Evolutionary conservation across 2,329 filamentous ascomycete species (phyloP), one percentile per base, ranked within the genome.

Genomic region (Epicoccum sorghinum): DNA sequence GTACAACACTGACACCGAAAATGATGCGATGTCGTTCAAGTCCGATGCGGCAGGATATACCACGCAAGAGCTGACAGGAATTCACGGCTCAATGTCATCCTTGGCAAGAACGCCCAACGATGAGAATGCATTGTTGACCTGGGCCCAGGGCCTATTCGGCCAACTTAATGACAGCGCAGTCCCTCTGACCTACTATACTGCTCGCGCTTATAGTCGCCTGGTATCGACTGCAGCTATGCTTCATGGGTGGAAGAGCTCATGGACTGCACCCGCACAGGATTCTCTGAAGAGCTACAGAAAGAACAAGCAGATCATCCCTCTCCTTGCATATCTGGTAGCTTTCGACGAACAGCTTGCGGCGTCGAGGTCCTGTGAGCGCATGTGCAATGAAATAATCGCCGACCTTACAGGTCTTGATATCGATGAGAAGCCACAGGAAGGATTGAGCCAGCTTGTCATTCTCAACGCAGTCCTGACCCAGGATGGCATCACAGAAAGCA

Each of bases 351-450:
- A 79, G 3, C 73, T 86, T 4, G 69, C 79, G 1, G 73, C 76
- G 4, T 80, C 77, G 14, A 77, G 79, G 35, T 69, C 77, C 7
- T 79, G 82, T 32, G 78, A 77, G 52, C 76, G 80, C 53, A 72
- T 84, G 47, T 85, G 82, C 65, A 88, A 86, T 63, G 84, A 87
- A 64, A 66, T 87, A 29, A 75, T 88, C 41, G 82, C 84, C 12
- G 82, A 85, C 58, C 73, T 83, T n/a, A 87, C 84, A 2, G 82
- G 79, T 4, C 61, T 82, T n/a, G 78, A 82, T 24, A 65, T 80
- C 10, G 66, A 77, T n/a, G 66, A 76, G 43, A 71, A 78, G 23
- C 63, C 70, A 6, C 62, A 70, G n/a, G 75, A 79, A 59, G 79
- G 73, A 3, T 67, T 86, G 10, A 76, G 73, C 48, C 78, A 82